Conservation (phyloP, 1,284 basidiomycete species). For the Schizophyllum commune region DNA sequence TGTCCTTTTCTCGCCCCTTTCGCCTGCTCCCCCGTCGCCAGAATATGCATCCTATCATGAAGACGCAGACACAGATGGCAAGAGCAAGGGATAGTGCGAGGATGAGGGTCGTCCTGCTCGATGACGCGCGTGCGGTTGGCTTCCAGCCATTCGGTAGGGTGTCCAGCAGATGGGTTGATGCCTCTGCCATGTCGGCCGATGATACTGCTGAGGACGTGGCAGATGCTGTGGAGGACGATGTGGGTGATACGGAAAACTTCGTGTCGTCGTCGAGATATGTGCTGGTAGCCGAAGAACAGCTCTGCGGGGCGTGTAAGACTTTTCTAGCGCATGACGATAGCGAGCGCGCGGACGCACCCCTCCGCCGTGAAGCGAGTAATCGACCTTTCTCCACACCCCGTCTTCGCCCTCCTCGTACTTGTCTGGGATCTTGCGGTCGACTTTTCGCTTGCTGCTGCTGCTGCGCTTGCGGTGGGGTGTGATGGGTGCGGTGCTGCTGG, state of each 20-base stretch:
- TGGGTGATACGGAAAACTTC: not conserved
- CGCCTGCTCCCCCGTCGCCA: conserved; percentile 46
- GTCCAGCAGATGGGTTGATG: conserved; percentile 22
- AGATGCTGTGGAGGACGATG: conserved; percentile 2
- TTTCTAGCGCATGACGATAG: not conserved
- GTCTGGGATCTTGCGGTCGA: conserved; percentile 35
- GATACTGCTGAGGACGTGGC: conserved; percentile 24
- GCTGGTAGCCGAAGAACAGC: not conserved
- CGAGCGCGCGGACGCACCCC: conserved; percentile 30
- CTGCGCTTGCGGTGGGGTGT: not conserved
- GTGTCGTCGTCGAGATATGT: conserved; percentile 17
- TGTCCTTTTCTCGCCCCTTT: conserved; percentile 25
- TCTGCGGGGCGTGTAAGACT: not conserved
- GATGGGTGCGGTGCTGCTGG: conserved; percentile 6
- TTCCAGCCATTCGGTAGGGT: conserved; percentile 56
- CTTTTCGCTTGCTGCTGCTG: not conserved
- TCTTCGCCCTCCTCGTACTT: conserved; percentile 49
- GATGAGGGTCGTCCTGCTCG: conserved; percentile 39
- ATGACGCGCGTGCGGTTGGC: conserved; percentile 16
- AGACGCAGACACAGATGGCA: conserved; percentile 44
- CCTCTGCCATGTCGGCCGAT: conserved; percentile 12
- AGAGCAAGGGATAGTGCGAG: conserved; percentile 53
- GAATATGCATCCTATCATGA: conserved; percentile 49
- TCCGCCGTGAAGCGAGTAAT: conserved; percentile 60
- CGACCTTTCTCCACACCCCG: conserved; percentile 52